These are phyloP conservation scores for Cyberlindnera mississippiensis DNA, from an alignment of 805 yeast genomes.

Conservation along the genomic window DNA sequence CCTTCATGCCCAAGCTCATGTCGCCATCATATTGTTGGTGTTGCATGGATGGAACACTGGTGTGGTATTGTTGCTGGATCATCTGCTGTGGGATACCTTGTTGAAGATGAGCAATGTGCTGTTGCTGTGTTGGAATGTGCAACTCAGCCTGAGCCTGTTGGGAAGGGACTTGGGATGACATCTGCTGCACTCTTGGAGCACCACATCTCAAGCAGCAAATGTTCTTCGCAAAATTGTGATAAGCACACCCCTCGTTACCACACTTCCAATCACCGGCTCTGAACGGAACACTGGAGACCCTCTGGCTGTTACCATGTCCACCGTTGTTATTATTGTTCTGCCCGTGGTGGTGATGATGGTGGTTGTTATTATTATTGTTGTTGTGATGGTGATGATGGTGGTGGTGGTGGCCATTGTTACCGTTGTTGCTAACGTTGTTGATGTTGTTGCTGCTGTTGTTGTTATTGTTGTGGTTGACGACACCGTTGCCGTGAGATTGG, in stretches of 20 bases:
- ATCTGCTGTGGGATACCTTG: slow-evolving; percentile 2
- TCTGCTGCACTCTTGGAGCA: slow-evolving; percentile 46
- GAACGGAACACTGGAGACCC: slow-evolving; percentile 71
- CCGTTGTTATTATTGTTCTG: slow-evolving; percentile 17
- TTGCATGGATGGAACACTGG: too few species aligned
- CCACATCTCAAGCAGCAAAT: slow-evolving; percentile 86
- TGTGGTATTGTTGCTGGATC: background rate
- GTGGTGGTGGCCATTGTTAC: slow-evolving; percentile 4
- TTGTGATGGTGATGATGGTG: slow-evolving; percentile 8
- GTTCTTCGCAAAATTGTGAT: slow-evolving; percentile 92
- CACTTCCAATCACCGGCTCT: slow-evolving; percentile 98
- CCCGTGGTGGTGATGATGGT: slow-evolving; percentile 22
- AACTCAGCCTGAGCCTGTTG: slow-evolving; percentile 1
- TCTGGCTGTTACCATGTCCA: slow-evolving; percentile 13
- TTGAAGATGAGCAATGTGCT: slow-evolving; percentile 10
- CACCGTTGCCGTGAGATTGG: slow-evolving; percentile 1
- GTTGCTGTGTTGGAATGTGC: slow-evolving; percentile 4
- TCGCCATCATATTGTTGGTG: slow-evolving; percentile 9
- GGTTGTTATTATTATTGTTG: background rate
- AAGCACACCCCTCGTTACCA: slow-evolving; percentile 68
- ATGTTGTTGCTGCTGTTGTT: slow-evolving; percentile 4
- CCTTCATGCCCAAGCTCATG: slow-evolving; percentile 12
- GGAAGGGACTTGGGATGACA: slow-evolving; percentile 4
- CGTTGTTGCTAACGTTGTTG: slow-evolving; percentile 4
- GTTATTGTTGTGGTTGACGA: slow-evolving; percentile 7